Evolutionary conservation across 1,284 basidiomycete species (phyloP).

Genomic region (Vanrija pseudolonga): DNA sequence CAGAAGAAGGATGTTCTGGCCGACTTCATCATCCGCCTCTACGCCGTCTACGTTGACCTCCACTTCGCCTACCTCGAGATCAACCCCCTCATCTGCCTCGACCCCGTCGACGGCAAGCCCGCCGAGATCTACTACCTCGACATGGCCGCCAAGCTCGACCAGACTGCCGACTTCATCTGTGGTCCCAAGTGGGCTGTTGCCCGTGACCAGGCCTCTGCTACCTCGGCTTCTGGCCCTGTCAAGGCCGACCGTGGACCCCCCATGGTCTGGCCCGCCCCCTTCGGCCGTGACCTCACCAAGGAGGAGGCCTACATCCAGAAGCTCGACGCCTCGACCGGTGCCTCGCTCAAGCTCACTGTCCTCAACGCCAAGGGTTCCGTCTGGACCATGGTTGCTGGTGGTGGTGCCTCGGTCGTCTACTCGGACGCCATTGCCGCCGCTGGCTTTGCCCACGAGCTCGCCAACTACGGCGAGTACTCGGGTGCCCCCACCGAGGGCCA

Average conservation of each 20-base stretch:
- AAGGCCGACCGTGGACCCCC: conserved; percentile 91
- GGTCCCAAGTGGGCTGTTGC: conserved; percentile 99
- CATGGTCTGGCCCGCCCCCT: conserved; percentile 96
- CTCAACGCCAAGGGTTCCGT: conserved; percentile 91
- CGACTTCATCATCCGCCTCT: conserved; percentile 92
- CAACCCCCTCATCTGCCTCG: conserved; percentile 95
- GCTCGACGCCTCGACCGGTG: conserved; percentile 93
- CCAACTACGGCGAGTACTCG: conserved; percentile 99
- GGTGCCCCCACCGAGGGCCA: conserved; percentile 97
- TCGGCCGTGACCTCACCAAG: conserved; percentile 96
- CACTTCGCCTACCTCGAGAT: conserved; percentile 97
- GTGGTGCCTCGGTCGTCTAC: conserved; percentile 50
- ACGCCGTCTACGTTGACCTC: conserved; percentile 95
- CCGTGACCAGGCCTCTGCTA: conserved; percentile 72
- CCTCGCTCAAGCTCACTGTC: conserved; percentile 96
- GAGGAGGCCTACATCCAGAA: conserved; percentile 99
- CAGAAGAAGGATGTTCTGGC: conserved; percentile 80
- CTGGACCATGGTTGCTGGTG: conserved; percentile 99
- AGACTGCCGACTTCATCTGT: conserved; percentile 94
- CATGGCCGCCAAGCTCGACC: conserved; percentile 98
- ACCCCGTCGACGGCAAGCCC: conserved; percentile 67
- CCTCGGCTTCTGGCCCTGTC: conserved; percentile 55
- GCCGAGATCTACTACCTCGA: conserved; percentile 93
- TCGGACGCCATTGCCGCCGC: conserved; percentile 96
- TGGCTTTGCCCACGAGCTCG: conserved; percentile 93